A percentile compares a stretch with the other conserved stretches of the same genome.
Evolutionary conservation across 192 early-diverging fungal species (phyloP).

Genomic region (Coemansia sp.): DNA sequence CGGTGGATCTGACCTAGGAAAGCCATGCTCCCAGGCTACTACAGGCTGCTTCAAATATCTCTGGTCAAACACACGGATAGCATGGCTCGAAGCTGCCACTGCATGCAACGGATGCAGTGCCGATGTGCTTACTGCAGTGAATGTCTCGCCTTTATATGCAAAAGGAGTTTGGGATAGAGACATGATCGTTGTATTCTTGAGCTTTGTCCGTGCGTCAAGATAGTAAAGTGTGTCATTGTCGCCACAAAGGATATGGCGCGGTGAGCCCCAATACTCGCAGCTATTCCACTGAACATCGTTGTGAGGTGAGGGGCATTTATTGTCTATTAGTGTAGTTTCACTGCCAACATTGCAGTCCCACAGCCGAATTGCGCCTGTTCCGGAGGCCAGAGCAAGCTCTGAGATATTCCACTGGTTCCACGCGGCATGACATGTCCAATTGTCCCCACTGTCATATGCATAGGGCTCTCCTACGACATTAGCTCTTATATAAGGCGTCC

Average conservation of each 20-base stretch:
- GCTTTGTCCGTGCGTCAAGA: slow-evolving; percentile 23
- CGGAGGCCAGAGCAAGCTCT: slow-evolving; percentile 39
- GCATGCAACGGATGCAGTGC: slow-evolving; percentile 43
- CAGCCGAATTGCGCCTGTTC: slow-evolving; percentile 26
- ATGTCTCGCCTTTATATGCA: slow-evolving; percentile 15
- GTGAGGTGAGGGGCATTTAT: neutral
- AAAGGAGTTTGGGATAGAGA: slow-evolving; percentile 17
- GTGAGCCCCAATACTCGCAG: slow-evolving; percentile 48
- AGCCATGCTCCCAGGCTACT: slow-evolving; percentile 26
- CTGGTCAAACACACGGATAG: slow-evolving; percentile 43
- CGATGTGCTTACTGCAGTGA: slow-evolving; percentile 34
- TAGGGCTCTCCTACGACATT: slow-evolving; percentile 18
- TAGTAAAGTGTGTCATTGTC: slow-evolving; percentile 20
- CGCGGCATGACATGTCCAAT: slow-evolving; percentile 31
- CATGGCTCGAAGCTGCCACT: slow-evolving; percentile 34
- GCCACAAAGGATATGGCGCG: slow-evolving; percentile 34
- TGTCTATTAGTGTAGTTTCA: slow-evolving; percentile 11
- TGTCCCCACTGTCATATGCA: slow-evolving; percentile 34
- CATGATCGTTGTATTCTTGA: slow-evolving; percentile 5
- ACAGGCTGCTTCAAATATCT: slow-evolving; percentile 35
- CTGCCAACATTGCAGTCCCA: slow-evolving; percentile 30
- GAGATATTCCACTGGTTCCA: slow-evolving; percentile 38
- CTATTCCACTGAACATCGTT: slow-evolving; percentile 33
- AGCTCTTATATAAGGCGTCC: slow-evolving; percentile 7
- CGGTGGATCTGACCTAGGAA: slow-evolving; percentile 18